Evolutionary conservation across 2,329 filamentous ascomycete species (phyloP), one percentile per base, ranked within the genome.

Genomic region (Fusarium kyushuense): DNA sequence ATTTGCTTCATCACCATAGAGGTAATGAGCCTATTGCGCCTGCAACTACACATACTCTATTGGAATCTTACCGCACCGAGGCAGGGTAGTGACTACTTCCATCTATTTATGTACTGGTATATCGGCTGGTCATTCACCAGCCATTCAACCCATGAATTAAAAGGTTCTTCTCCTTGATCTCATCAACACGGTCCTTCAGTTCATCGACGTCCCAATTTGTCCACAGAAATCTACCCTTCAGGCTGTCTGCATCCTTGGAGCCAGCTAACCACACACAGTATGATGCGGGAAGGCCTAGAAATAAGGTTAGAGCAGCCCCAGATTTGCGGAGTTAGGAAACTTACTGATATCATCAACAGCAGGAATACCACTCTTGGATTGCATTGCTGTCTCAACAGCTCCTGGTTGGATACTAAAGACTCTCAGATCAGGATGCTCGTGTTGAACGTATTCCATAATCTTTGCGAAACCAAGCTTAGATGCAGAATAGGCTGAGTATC

Each of bases 381-480:
- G 54, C 54, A 58, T 58, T 7, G 54, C 54, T 2, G 54, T 58
- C 17, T 40, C 49, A 25, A 58, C 41, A 19, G 54, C 54, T 8
- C 54, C 54, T 1, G 54, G 54, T 16, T 58, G 40, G n/a, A 58
- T 58, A 21, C 16, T 58, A 25, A 58, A 58, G 16, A 35, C 29
- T 13, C 49, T 49, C 3, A 58, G 30, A 27, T 38, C 6, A 3
- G 49, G 54, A 19, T 55, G 27, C 4, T 58, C 49, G 3, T 43
- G 16, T 33, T 58, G 54, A 3, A 55, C 30, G 2, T 19, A 55
- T 25, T 58, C 54, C 4, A 45, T 43, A 1, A 58, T 43, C 38
- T 55, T 58, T 4, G 54, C 54, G 10, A 55, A 58, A 6, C 21
- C 49, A 36, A 58, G 54, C 14, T 58, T 58, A 8, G 54, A 58